Base-by-base conservation (phyloP, 2,329 filamentous ascomycete genomes). In the Cladosporium sp. region DNA sequence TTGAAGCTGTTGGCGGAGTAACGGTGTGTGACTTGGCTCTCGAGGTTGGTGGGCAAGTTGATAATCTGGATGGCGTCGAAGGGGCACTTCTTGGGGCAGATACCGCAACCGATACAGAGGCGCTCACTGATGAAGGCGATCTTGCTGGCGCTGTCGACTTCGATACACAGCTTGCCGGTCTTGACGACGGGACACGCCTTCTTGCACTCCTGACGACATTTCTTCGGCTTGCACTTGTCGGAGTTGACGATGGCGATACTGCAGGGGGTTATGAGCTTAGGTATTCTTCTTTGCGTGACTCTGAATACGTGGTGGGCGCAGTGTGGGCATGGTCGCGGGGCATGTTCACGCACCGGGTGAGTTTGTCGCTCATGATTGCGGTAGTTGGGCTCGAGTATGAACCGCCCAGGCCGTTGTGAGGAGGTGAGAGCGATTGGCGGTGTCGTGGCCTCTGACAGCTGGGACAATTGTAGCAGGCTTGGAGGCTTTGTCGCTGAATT, bases 1-100 rank as follows among this genome's bases (percentile, higher is more conserved):
- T 99, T 99, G 86, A 99, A 99, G 80, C 92, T 97, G 83, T 99
- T 99, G 74, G 94, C 93, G 56, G 93, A 96, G 81, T 99, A 99
- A 73, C 94, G 89, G 76, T 99, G 95, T 66, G 94, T 97, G 71
- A 99, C 91, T 75, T 97, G 90, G 65, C 89, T 95, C 77, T 99
- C 94, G 76, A 99, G 88, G 78, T 99, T 99, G 74, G 94, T 99
- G 67, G 95, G 94, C 82, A 99, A 80, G 81, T 99, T 99, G 91
- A 99, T 99, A 76, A 99, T 99, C 75, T 93, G 95, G 78, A 99
- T 99, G 65, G 94, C 94, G 72, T 92, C 89, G 77, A 99, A 99
- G 15, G 94, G 94, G 76, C 94, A 99, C 77, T 97, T 97, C 82
- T 99, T 99, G 44, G 93, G 91, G 77, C 95, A 99, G 79, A 99